Base-by-base conservation (phyloP, 73 alveolate species). In the Halteria grandinella region DNA sequence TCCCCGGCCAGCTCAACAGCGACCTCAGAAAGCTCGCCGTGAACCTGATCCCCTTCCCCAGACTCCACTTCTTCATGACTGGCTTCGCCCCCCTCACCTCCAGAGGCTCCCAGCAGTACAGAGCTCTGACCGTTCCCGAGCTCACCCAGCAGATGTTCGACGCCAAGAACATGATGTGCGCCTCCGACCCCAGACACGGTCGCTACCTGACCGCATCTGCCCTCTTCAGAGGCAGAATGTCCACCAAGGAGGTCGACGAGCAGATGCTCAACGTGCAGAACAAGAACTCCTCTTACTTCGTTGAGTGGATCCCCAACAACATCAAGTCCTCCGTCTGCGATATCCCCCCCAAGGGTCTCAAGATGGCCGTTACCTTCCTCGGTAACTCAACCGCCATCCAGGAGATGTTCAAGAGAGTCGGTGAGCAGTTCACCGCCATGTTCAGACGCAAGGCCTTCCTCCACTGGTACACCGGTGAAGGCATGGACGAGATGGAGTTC, bases 131-230 rank as follows among this genome's bases (percentile, higher is more conserved):
- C 52, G 99, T 94, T 17, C 98, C 99, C 18, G 99, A 97, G 89
- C 93, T 97, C 34, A 92, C 98, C 70, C 97, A 94, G 89, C 96
- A 93, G 86, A 88, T 96, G 99, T 96, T 95, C 90, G 99, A 95
- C 80, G 99, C 98, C 79, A 95, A 97, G 98, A 97, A 95, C 94
- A 93, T 95, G 99, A 95, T 97, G 98, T 95, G 99, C 88, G 99
- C 98, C 31, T 83, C 98, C 34, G 99, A 95, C 85, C 99, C 99
- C 79, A 92, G 99, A 86, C 99, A 93, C 87, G 99, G 99, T 74
- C 83, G 97, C 74, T 92, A 94, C 84, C 81, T 97, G 80, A 95
- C 99, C 53, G 99, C 99, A 73, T 91, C 98, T 31, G 98, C 99
- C 58, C 87, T 91, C 90, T 97, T 97, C 99, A 95, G 99, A 91